Evolutionary conservation across 2,329 filamentous ascomycete species (phyloP), one percentile per base, ranked within the genome.

Genomic region (Hysterium pulicare): DNA sequence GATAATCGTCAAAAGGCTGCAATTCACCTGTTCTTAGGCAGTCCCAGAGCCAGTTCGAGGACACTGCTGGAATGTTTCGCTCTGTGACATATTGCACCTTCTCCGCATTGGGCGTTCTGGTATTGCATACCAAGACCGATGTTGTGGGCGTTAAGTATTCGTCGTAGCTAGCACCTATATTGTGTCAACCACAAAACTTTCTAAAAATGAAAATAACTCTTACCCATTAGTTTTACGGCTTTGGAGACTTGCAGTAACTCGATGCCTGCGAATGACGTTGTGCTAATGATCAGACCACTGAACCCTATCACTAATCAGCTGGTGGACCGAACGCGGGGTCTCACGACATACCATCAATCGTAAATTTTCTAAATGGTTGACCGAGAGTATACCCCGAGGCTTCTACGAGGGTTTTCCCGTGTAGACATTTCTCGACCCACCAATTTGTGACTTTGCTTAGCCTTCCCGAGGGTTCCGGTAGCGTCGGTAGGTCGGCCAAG

Each of bases 401-500:
- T 22, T 85, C 73, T 35, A 88, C 74, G 53, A 91, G 79, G 20
- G 70, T 71, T 64, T 87, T 93, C 49, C 81, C 80, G 61, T 90
- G 83, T 30, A 98, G 72, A 62, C 91, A 97, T 36, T 82, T 81
- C 68, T 98, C 93, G 40, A 98, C 76, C 78, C 91, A 98, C 76
- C 93, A 94, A 60, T 95, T 90, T 9, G 90, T 97, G 23, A 95
- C 82, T 41, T 73, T 40, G 40, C 40, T 51, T 32, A 64, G 39
- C 33, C 42, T 36, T 38, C 53, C 70, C 48, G 71, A 66, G 17
- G 51, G 47, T 37, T 56, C 57, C 49, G 68, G 60, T 37, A 66
- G 51, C 31, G 53, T 45, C 23, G 63, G 59, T 7, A 70, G 48
- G 36, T 66, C 53, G 23, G 60, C 55, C 40, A 58, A 41, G 34